Base-by-base conservation (phyloP, 1,139 yeast species). In the Nakaseomyces nivariensis region DNA sequence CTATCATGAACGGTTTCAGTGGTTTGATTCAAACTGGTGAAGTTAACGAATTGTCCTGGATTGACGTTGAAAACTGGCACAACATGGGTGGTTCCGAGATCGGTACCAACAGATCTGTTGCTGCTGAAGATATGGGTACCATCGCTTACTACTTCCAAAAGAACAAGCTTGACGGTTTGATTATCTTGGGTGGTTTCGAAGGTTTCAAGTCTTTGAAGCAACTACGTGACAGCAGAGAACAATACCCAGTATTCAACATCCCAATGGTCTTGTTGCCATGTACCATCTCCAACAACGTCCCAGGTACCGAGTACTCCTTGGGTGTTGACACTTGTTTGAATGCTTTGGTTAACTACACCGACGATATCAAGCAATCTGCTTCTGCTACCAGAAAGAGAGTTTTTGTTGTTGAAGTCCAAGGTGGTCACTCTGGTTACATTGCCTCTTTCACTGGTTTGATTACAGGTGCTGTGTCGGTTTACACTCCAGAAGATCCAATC, bases 401-500 rank as follows among this genome's bases (percentile, higher is more conserved):
- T 17, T 85, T 85, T 61, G 85, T 85, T 46, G 83, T 84, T 53
- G 92, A 85, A 67, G 90, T 84, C n/a, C 92, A 85, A 68, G 94
- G 94, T 58, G 94, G 94, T 48, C 81, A 85, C 64, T 82, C 87
- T 29, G 94, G 94, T 45, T 85, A 78, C 62, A 79, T 85, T 59
- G 89, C 92, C 25, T 76, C 86, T 10, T 80, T 70, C 66, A 79
- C 84, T 9, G 82, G 85, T 36, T 70, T 85, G 48, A 79, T 81
- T 37, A 75, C 84, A 36, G 94, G 92, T 52, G 84, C 94, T 3
- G 82, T 80, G 52, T 85, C 83, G 0, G 79, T 85, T 0, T 85
- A 85, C 63, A 82, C 85, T 1, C 94, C 94, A 29, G 94, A 85
- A 65, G 78, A 79, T 58, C 81, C 80, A 53, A 76, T 82, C 43